Conservation (phyloP, 148 eudicot species). For the Rhododendron vialii region DNA sequence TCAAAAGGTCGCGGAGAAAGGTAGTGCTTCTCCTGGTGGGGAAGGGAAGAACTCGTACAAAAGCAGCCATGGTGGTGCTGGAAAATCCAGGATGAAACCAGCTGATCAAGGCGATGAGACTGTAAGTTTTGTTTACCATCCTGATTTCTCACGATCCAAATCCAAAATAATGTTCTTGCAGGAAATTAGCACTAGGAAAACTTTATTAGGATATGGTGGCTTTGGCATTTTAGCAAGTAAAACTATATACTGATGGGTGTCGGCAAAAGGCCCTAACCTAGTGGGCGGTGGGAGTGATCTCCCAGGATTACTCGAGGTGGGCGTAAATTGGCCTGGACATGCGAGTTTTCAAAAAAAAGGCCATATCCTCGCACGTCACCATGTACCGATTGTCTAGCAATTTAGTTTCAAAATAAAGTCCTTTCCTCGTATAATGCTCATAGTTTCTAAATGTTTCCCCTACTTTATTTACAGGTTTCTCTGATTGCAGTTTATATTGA, state of each 20-base stretch:
- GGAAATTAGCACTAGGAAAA: background rate
- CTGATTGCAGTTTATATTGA: background rate
- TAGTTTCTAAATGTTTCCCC: background rate
- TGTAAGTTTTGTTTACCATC: slow-evolving; percentile 23
- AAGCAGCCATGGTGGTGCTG: slow-evolving; percentile 31
- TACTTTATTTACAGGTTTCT: background rate
- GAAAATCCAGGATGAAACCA: slow-evolving; percentile 22
- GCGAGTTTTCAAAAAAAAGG: background rate
- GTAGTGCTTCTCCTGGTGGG: slow-evolving; percentile 19
- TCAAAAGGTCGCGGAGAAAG: slow-evolving; percentile 10
- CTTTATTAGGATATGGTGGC: background rate
- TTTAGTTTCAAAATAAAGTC: too few species aligned
- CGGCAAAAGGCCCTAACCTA: too few species aligned
- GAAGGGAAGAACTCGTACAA: slow-evolving; percentile 9
- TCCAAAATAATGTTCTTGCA: background rate
- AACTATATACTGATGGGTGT: too few species aligned
- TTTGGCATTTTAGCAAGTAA: background rate
- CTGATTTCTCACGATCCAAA: background rate
- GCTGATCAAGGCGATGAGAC: slow-evolving; percentile 27
- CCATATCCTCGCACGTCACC: background rate
- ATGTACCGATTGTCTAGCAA: background rate
- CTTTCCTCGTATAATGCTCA: too few species aligned
- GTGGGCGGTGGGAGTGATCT: too few species aligned
- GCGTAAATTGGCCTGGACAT: too few species aligned
- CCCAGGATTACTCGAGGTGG: too few species aligned